These are phyloP conservation scores for Brassica juncea DNA, from an alignment of 345 rosid species.

Conservation along the genomic window DNA sequence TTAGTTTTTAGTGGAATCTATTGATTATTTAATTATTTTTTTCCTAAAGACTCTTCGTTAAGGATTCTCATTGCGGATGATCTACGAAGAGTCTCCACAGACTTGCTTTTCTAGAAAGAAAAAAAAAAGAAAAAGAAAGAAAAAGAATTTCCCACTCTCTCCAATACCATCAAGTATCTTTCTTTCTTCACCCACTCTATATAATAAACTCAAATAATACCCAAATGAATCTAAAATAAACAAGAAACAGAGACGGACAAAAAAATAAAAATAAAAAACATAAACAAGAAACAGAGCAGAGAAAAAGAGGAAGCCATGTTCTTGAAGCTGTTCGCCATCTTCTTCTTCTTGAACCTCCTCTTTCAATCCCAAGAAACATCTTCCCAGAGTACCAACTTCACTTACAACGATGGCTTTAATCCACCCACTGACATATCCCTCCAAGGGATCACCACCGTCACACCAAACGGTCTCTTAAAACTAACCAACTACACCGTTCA, in stretches of 20 bases:
- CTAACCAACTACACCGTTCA: constrained; percentile 54
- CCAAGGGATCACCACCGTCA: constrained; percentile 49
- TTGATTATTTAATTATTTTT: too few relatives aligned
- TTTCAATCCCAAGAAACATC: not conserved
- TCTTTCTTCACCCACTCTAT: not conserved
- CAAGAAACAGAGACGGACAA: not conserved
- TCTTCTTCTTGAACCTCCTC: constrained; percentile 6
- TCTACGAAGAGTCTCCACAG: constrained; percentile 34
- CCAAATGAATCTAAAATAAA: not conserved
- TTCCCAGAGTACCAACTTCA: not conserved
- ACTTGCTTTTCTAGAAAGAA: constrained; percentile 32
- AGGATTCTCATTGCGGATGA: too few relatives aligned
- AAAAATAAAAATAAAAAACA: not conserved
- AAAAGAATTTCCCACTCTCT: not conserved
- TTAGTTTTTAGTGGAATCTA: too few relatives aligned
- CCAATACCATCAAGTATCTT: not conserved
- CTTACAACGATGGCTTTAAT: constrained; percentile 7
- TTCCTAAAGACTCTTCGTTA: too few relatives aligned
- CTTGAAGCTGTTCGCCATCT: not conserved
- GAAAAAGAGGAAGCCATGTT: constrained; percentile 4
- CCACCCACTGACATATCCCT: constrained; percentile 41
- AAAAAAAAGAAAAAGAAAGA: not conserved
- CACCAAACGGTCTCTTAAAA: constrained; percentile 49
- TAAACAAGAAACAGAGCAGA: not conserved
- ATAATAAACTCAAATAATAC: not conserved